Percentiles rank a stretch among this genome's conserved stretches.
These are phyloP conservation scores for Cyberlindnera petersonii DNA, from an alignment of 805 yeast species.

Conservation along the genomic window DNA sequence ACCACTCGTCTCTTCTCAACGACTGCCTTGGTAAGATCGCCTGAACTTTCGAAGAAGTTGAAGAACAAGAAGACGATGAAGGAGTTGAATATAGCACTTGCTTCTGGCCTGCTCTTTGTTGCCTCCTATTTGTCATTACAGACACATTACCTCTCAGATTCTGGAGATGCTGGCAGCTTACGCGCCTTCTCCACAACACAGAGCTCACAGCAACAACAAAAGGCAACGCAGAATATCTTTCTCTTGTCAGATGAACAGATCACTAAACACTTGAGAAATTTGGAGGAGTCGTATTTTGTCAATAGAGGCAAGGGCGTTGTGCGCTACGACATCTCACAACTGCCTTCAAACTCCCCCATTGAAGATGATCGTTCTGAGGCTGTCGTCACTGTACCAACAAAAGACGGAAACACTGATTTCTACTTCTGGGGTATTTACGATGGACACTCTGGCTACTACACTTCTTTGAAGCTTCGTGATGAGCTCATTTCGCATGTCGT, in stretches of 20 bases:
- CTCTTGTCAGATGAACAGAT: conserved; percentile 68
- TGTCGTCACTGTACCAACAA: conserved; percentile 62
- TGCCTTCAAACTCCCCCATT: conserved; percentile 88
- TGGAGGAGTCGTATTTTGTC: conserved; percentile 76
- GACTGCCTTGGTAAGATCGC: conserved; percentile 3
- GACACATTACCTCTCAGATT: conserved; percentile 23
- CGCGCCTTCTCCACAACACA: conserved; percentile 24
- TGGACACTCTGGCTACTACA: conserved; percentile 97
- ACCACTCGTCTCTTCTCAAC: conserved; percentile 11
- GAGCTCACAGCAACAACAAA: conserved; percentile 27
- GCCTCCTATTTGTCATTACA: conserved; percentile 28
- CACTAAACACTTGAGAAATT: conserved; percentile 58
- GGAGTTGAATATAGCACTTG: conserved; percentile 25
- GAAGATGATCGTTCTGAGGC: conserved; percentile 92
- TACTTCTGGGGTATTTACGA: conserved; percentile 94
- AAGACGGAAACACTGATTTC: conserved; percentile 60
- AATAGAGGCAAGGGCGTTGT: conserved; percentile 84
- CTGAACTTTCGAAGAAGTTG: neutral
- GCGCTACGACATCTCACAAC: conserved; percentile 84
- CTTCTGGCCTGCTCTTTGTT: conserved; percentile 29
- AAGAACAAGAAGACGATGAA: conserved; percentile 10
- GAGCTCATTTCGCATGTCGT: conserved; percentile 75
- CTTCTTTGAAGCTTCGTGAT: conserved; percentile 81
- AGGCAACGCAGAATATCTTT: conserved; percentile 47
- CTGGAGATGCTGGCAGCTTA: conserved; percentile 18